These are phyloP conservation scores for Macrolepiota albuminosa DNA, from an alignment of 768 basidiomycete genomes.

Conservation along the genomic window DNA sequence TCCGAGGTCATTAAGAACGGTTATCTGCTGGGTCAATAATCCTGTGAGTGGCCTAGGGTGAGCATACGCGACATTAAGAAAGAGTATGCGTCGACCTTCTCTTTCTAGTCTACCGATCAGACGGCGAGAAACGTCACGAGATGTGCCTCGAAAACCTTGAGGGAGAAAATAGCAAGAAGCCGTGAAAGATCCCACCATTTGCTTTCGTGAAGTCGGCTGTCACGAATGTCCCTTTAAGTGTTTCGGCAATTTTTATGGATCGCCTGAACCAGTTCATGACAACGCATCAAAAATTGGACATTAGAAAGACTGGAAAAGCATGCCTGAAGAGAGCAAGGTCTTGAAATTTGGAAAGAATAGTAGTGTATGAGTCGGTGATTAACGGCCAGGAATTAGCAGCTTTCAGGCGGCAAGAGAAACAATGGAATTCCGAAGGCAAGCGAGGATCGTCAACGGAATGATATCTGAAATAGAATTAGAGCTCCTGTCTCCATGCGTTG, in stretches of 20 bases:
- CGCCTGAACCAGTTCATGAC: constrained; percentile 10
- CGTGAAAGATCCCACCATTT: constrained; percentile 42
- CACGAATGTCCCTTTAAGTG: constrained; percentile 27
- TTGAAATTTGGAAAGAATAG: constrained; percentile 58
- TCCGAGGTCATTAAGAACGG: constrained; percentile 45
- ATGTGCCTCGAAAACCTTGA: constrained; percentile 37
- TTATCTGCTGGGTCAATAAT: constrained; percentile 52
- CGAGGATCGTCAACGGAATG: constrained; percentile 54
- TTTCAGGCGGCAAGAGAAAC: constrained; percentile 73
- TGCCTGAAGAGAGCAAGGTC: constrained; percentile 72
- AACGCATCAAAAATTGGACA: neutral
- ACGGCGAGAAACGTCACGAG: constrained; percentile 51
- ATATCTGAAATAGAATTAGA: constrained; percentile 38
- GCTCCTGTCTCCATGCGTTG: neutral
- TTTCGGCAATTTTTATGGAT: constrained; percentile 42
- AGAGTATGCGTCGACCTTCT: constrained; percentile 44
- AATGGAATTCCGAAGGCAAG: constrained; percentile 57
- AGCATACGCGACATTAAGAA: neutral
- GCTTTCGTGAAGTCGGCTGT: constrained; percentile 49
- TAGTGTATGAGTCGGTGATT: constrained; percentile 53
- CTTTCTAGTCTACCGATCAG: constrained; percentile 65
- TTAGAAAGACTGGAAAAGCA: neutral
- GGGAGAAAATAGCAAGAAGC: neutral
- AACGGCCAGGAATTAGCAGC: constrained; percentile 67
- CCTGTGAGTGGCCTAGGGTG: constrained; percentile 31